These are phyloP conservation scores for Chloranthus sessilifolius DNA, from an alignment of 164 flowering plant genomes.

Conservation along the genomic window DNA sequence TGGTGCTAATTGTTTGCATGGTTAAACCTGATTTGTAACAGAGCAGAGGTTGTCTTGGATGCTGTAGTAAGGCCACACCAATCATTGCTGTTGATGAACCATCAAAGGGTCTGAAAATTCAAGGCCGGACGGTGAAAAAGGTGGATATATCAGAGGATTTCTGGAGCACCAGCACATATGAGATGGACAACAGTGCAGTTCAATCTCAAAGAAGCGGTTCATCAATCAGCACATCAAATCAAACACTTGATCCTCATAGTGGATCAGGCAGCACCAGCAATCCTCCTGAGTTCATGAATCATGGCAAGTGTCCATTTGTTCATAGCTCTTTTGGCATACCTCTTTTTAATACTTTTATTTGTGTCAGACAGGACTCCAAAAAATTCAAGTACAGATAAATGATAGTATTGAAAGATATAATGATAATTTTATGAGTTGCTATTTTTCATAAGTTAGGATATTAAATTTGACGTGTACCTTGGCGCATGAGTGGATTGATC, in stretches of 20 bases:
- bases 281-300: constrained; percentile 62
- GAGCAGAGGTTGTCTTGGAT: constrained; percentile 88
- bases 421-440: no score
- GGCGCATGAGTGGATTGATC: no score
- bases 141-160: constrained; percentile 62
- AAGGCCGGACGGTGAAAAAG: constrained; percentile 54
- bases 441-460: no score
- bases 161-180: constrained; percentile 85
- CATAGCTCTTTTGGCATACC: no score
- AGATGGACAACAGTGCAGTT: constrained; percentile 60
- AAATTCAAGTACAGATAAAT: no score
- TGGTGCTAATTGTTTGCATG: constrained; percentile 24
- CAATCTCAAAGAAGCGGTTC: constrained; percentile 74
- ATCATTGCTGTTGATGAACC: constrained; percentile 67
- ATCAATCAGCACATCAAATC: constrained; percentile 58
- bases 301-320: constrained; percentile 37
- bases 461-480: no score
- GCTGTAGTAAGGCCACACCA: constrained; percentile 53
- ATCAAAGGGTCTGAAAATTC: constrained; percentile 61
- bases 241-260: constrained; percentile 26
- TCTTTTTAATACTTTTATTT: no score
- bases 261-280: constrained; percentile 33
- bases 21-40: constrained; percentile 55
- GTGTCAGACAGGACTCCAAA: no score
- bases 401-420: no score